Evolutionary conservation across 306 rosid species (phyloP).

Genomic region (Coriaria nepalensis): DNA sequence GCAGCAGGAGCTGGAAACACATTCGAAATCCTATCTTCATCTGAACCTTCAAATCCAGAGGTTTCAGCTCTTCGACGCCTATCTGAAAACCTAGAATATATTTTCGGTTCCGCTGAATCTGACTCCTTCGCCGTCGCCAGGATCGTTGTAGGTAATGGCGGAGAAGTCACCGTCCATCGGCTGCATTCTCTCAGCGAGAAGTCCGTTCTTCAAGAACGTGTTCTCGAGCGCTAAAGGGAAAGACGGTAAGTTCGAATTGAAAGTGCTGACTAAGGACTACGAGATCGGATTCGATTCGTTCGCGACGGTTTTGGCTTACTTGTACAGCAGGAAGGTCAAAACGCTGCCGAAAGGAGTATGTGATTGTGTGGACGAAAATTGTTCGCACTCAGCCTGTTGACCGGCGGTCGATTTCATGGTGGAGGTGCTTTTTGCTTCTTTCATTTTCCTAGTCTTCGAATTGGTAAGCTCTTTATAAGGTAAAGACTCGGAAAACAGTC

Average conservation of each 20-base stretch:
- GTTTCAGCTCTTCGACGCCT: conserved; percentile 20
- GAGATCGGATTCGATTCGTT: conserved; percentile 34
- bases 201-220: conserved; percentile 25
- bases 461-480: conserved; percentile 42
- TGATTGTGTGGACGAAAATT: conserved; percentile 42
- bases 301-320: conserved; percentile 28
- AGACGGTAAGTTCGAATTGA: conserved; percentile 18
- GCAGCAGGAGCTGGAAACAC: neutral
- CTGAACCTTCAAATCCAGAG: conserved; percentile 14
- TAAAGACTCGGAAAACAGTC: neutral
- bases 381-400: conserved; percentile 39
- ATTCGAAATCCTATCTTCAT: conserved; percentile 3
- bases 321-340: conserved; percentile 37
- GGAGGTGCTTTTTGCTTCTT: conserved; percentile 38
- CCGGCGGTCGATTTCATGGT: conserved; percentile 42
- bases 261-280: conserved; percentile 34
- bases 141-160: conserved; percentile 13
- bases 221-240: conserved; percentile 13
- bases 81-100: conserved; percentile 30
- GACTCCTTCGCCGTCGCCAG: conserved; percentile 39
- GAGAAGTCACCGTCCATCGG: conserved; percentile 38
- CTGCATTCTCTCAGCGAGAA: conserved; percentile 41
- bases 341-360: conserved; percentile 19
- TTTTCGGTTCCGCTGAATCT: conserved; percentile 12
- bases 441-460: conserved; percentile 27